Evolutionary conservation across 768 basidiomycete species (phyloP), one percentile per base, ranked within the genome.

Genomic region (Suillus tomentosus): DNA sequence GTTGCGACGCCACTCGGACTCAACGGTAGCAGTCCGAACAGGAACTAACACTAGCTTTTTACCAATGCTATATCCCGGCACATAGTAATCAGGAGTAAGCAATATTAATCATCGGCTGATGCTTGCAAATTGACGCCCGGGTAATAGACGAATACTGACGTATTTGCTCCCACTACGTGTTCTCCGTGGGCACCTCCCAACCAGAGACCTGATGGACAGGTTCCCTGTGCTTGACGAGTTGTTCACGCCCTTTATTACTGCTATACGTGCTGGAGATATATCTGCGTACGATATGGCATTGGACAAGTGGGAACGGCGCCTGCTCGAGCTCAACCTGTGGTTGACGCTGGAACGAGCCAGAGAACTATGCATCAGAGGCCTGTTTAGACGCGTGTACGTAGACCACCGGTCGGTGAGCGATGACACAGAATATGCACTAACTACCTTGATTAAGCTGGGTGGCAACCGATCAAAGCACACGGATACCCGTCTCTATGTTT

Each of bases 151-250:
- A 11, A 95, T 98, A 63, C 79, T 99, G 60, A 91, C 90, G 27
- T 97, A 94, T 74, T 84, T 99, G 42, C 87, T 99, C 61, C 95
- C 96, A 0, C 82, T 99, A 15, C 90, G 92, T 19, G 87, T 99
- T 47, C 80, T 97, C 48, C 88, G 87, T 64, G 97, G 96, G 3
- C 89, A 92, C 65, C 83, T 97, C 36, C 96, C 96, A 13, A 89
- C 94, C 0, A 67, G 76, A 40, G 84, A 83, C 62, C 82, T 99
- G 24, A 79, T 96, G 67, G 68, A 82, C 37, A 85, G 87, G 6
- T 95, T 93, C 74, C 90, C 93, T 1, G 80, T 85, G 5, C 80
- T 98, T 22, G 75, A 84, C 53, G 84, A 88, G 55, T 76, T 98
- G 3, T 98, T 90, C 77, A 71, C 79, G 3, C 94, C 95, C 0